Evolutionary conservation across 352 stramenopile species (phyloP).

Genomic region (Thalassiosira hispida): DNA sequence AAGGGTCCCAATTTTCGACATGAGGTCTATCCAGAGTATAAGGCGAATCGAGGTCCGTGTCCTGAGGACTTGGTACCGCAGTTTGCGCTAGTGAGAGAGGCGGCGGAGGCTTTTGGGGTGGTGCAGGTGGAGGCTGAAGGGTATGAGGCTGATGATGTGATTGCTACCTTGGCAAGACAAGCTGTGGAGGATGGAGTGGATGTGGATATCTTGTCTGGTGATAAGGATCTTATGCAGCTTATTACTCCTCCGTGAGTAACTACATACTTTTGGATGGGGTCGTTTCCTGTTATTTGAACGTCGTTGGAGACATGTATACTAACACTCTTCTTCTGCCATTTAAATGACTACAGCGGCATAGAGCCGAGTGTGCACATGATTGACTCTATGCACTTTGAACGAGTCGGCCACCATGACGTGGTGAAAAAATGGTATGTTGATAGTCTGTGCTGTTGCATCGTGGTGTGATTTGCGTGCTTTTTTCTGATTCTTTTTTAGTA

Average conservation of each 20-base stretch:
- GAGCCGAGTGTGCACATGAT: slow-evolving; percentile 72
- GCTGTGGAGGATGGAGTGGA: slow-evolving; percentile 63
- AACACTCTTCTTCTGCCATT: background rate
- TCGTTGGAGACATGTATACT: too few relatives aligned
- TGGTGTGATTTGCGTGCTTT: too few relatives aligned
- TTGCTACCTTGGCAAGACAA: slow-evolving; percentile 76
- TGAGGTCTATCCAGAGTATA: slow-evolving; percentile 81
- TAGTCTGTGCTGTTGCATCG: background rate
- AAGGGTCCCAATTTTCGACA: slow-evolving; percentile 69
- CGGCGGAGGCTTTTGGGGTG: slow-evolving; percentile 75
- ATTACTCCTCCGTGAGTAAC: slow-evolving; percentile 55
- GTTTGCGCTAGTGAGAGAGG: slow-evolving; percentile 74
- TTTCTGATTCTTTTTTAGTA: background rate
- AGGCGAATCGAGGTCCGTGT: slow-evolving; percentile 71
- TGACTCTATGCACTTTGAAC: slow-evolving; percentile 74
- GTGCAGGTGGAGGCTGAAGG: slow-evolving; percentile 65
- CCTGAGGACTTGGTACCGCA: slow-evolving; percentile 83
- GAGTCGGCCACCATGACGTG: slow-evolving; percentile 63
- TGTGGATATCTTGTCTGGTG: slow-evolving; percentile 80
- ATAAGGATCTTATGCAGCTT: slow-evolving; percentile 88
- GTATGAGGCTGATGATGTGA: slow-evolving; percentile 87
- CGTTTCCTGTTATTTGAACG: slow-evolving; percentile 4
- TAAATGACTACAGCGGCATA: slow-evolving; percentile 12
- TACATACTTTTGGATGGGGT: slow-evolving; percentile 10
- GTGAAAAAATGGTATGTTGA: slow-evolving; percentile 67